phyloP scores from a whole-genome alignment of 140 eudicot genomes.

The Cichorium intybus region DNA sequence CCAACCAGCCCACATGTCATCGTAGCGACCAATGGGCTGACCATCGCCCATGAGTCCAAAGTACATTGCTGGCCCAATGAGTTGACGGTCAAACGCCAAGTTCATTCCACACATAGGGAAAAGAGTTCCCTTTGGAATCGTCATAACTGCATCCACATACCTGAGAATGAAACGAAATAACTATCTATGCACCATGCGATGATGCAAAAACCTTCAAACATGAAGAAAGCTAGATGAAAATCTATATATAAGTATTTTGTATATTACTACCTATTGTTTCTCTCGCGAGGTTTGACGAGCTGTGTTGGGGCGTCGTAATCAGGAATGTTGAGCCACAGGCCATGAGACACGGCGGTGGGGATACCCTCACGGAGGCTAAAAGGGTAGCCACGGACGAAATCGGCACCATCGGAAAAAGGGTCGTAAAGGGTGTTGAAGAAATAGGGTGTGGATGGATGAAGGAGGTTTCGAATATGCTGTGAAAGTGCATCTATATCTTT shows the following conservation, averaged over 20 bases:
- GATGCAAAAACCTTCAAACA: not conserved
- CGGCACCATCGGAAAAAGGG: conserved; percentile 76
- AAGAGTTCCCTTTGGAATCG: conserved; percentile 77
- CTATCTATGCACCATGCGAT: conserved; percentile 8
- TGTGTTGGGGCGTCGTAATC: conserved; percentile 92
- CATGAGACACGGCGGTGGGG: conserved; percentile 87
- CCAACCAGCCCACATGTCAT: conserved; percentile 98
- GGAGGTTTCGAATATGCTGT: conserved; percentile 77
- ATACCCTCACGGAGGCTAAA: conserved; percentile 91
- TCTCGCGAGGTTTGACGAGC: conserved; percentile 87
- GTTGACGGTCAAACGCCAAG: conserved; percentile 65
- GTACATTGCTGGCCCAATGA: conserved; percentile 93
- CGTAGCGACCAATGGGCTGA: conserved; percentile 86
- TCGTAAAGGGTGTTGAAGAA: conserved; percentile 88
- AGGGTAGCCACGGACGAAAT: conserved; percentile 87
- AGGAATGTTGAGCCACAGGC: conserved; percentile 92
- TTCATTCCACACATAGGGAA: conserved; percentile 97
- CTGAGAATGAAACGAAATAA: conserved; percentile 27
- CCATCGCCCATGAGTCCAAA: conserved; percentile 96
- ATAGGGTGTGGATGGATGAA: conserved; percentile 74
- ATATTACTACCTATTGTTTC: conserved; percentile 54
- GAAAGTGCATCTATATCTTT: conserved; percentile 70
- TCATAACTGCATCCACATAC: conserved; percentile 81
- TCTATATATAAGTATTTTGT: not conserved
- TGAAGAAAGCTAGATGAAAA: not conserved